Percentiles rank a stretch among this genome's conserved stretches.
Evolutionary conservation across 345 rosid species (phyloP).

Genomic region (Trapa incisa): DNA sequence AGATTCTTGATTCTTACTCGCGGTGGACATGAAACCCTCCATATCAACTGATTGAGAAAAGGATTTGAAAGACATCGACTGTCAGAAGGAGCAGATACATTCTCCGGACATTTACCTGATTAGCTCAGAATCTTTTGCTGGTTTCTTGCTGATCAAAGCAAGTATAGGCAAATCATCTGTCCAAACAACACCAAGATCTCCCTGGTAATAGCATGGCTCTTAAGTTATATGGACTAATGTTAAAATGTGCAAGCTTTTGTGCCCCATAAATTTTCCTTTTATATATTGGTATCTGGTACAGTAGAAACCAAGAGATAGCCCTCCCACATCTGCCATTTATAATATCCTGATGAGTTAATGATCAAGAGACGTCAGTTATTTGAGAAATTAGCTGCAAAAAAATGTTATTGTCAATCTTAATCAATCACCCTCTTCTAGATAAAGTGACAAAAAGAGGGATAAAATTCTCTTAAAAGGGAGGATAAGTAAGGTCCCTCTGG

Average conservation of each 20-base stretch:
- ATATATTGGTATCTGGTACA: too few relatives aligned
- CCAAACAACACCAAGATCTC: not conserved
- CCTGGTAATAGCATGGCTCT: not conserved
- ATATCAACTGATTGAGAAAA: not conserved
- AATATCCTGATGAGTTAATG: too few relatives aligned
- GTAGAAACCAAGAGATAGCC: too few relatives aligned
- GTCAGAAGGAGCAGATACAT: not conserved
- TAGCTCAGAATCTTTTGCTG: not conserved
- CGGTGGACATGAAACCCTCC: not conserved
- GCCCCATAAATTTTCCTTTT: too few relatives aligned
- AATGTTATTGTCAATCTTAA: not conserved
- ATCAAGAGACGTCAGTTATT: not conserved
- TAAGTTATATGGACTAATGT: too few relatives aligned
- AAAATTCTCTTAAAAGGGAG: too few relatives aligned
- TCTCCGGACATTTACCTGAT: not conserved
- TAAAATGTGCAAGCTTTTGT: too few relatives aligned
- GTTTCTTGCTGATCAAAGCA: not conserved
- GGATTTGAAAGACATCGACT: too few relatives aligned
- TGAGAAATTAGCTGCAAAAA: not conserved
- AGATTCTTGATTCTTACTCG: not conserved
- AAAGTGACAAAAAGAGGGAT: too few relatives aligned
- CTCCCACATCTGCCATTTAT: too few relatives aligned
- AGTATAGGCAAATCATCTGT: not conserved
- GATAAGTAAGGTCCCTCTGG: too few relatives aligned
- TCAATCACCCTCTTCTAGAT: not conserved